Evolutionary conservation across 1,284 basidiomycete species (phyloP).

Genomic region (Tetrapyrgos nigripes): DNA sequence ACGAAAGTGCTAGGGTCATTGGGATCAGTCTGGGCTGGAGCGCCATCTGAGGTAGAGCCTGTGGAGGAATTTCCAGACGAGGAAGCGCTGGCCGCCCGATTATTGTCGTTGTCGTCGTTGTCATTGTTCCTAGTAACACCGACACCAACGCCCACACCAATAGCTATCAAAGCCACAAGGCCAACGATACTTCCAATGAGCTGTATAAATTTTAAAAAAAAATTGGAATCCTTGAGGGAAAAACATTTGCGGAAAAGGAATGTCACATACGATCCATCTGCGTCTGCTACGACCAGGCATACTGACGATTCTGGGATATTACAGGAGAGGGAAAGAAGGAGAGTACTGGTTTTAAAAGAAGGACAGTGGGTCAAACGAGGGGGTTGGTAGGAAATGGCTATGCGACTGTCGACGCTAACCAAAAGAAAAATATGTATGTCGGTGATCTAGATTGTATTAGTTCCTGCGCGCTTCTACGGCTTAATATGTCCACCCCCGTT

Average conservation of each 20-base stretch:
- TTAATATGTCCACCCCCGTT: too few species aligned
- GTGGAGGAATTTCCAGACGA: slow-evolving; percentile 10
- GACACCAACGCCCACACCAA: slow-evolving; percentile 9
- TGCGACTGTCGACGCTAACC: too few species aligned
- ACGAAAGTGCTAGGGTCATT: slow-evolving; percentile 70
- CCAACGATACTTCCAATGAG: slow-evolving; percentile 13
- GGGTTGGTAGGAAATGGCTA: too few species aligned
- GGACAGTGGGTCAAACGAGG: slow-evolving; percentile 9
- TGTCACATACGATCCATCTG: slow-evolving; percentile 38
- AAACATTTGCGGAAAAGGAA: too few species aligned
- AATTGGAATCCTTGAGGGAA: not conserved
- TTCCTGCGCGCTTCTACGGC: too few species aligned
- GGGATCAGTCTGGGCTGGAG: slow-evolving; percentile 41
- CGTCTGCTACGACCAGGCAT: slow-evolving; percentile 31
- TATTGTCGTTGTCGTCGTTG: not conserved
- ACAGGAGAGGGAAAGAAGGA: slow-evolving; percentile 16
- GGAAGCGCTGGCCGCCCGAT: slow-evolving; percentile 7
- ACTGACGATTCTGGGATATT: slow-evolving; percentile 8
- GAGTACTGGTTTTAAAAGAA: slow-evolving; percentile 14
- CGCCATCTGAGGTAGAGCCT: not conserved
- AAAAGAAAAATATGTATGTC: too few species aligned
- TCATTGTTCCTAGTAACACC: slow-evolving; percentile 35
- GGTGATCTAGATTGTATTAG: too few species aligned
- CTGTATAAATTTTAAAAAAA: slow-evolving; percentile 1
- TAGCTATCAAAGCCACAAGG: not conserved